phyloP scores from a whole-genome alignment of 768 basidiomycete species.

The Suillus clintonianus region DNA sequence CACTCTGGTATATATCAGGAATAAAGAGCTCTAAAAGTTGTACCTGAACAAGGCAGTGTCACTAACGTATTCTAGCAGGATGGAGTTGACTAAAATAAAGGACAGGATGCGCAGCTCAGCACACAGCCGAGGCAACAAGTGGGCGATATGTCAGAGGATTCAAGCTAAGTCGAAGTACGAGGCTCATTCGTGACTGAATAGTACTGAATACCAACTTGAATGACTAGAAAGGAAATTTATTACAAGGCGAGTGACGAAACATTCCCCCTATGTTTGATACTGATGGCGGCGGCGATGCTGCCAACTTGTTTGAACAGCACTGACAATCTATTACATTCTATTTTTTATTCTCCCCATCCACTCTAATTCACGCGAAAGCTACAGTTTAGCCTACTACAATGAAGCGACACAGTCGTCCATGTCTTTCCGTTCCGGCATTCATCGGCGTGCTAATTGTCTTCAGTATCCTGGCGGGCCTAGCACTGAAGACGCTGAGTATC shows the following conservation, averaged over 20 bases:
- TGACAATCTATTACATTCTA: not conserved
- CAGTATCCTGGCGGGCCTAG: constrained; percentile 30
- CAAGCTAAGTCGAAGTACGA: not conserved
- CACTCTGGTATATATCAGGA: not conserved
- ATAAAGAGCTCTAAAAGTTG: too few species aligned
- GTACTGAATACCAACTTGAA: not conserved
- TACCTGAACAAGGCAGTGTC: too few species aligned
- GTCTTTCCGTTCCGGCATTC: not conserved
- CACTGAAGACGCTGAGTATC: constrained; percentile 17
- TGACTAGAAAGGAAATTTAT: constrained; percentile 1
- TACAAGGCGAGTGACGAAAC: not conserved
- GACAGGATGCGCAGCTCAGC: not conserved
- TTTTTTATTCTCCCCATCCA: not conserved
- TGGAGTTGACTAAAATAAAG: too few species aligned
- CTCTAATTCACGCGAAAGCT: constrained; percentile 1
- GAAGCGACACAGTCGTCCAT: not conserved
- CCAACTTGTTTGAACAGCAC: not conserved
- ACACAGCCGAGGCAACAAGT: not conserved
- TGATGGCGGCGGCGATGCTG: not conserved
- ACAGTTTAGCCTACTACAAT: not conserved
- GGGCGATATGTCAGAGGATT: not conserved
- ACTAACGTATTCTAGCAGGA: not conserved
- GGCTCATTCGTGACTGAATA: too few species aligned
- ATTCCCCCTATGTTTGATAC: not conserved
- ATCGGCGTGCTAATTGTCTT: constrained; percentile 22